A percentile compares a stretch with the other conserved stretches of the same genome.
Conservation (phyloP, 73 alveolate genomes). For the Paramecium caudatum region DNA sequence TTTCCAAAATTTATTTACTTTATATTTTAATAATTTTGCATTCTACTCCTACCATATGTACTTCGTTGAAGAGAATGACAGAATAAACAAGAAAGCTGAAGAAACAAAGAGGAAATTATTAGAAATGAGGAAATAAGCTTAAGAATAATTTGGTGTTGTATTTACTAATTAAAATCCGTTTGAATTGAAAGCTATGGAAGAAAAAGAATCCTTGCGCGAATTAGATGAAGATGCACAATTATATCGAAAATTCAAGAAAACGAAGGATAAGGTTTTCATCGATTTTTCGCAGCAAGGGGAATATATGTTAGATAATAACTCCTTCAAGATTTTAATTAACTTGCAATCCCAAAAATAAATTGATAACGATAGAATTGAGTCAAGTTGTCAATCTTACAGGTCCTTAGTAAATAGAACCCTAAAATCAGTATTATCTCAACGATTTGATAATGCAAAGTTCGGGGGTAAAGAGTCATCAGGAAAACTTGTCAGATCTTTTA, state of each 20-base stretch:
- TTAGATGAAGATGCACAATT: background rate
- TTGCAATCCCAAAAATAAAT: background rate
- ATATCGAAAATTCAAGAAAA: background rate
- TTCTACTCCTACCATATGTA: too few relatives aligned
- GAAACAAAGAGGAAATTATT: background rate
- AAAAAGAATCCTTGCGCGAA: background rate
- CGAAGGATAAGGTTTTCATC: constrained; percentile 1
- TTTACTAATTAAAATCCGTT: constrained; percentile 1
- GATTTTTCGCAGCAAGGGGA: background rate
- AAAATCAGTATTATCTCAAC: constrained; percentile 28
- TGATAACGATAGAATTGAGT: background rate
- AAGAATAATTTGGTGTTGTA: constrained; percentile 12
- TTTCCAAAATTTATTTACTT: too few relatives aligned
- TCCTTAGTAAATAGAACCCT: background rate
- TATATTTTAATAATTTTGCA: too few relatives aligned
- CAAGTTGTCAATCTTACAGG: background rate
- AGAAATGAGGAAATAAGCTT: background rate
- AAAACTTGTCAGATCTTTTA: background rate
- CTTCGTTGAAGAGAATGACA: background rate
- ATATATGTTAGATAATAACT: constrained; percentile 13
- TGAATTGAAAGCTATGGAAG: background rate
- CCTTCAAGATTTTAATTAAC: background rate
- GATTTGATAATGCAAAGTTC: background rate
- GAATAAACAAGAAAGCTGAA: constrained; percentile 22
- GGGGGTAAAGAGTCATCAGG: background rate